Evolutionary conservation across 1,139 yeast genomes (phyloP), one percentile per base, ranked within the genome.

Genomic region (Saccharomyces hybrid): DNA sequence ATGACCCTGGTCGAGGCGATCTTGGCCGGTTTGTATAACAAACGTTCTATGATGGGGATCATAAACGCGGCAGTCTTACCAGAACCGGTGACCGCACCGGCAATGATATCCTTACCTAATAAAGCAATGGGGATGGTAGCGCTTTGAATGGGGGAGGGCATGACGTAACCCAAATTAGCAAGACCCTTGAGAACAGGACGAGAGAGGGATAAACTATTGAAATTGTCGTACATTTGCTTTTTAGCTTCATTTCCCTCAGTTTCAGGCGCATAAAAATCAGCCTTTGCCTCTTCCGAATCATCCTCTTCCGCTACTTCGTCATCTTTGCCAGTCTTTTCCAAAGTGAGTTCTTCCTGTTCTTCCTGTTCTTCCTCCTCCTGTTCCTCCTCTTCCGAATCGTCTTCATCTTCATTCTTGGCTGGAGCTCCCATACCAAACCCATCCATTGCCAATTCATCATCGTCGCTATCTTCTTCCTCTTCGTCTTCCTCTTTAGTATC

Each of bases 81-180:
- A 38, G 98, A 90, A 75, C 99, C 99, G 3, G 99, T 93, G 30
- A 88, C 96, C 42, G 99, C 99, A 75, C 98, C 98, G n/a, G 98
- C 99, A 62, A 93, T 97, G 53, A 93, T 82, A 70, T 89, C 97
- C 67, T 88, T 91, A 63, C 99, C 99, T 61, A 88, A 73, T 48
- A 93, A 77, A 0, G 97, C 96, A 54, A 91, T 84, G 7, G 99
- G 99, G 60, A 93, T 90, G 13, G 96, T 83, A 1, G 97, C 89
- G 55, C 93, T 78, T 74, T 93, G 99, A 75, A 95, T 88, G 14
- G 97, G 96, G 0, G 97, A 87, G 13, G 99, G 99, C 52, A 79
- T 80, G 11, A 84, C 70, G 70, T 91, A 95, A 3, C 96, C 96
- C 49, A 95, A 76, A 27, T 83, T 83, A 9, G 88, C 78, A 53